These are phyloP conservation scores for Chloris gayana DNA, from an alignment of 176 grass and related monocot species.

Conservation along the genomic window DNA sequence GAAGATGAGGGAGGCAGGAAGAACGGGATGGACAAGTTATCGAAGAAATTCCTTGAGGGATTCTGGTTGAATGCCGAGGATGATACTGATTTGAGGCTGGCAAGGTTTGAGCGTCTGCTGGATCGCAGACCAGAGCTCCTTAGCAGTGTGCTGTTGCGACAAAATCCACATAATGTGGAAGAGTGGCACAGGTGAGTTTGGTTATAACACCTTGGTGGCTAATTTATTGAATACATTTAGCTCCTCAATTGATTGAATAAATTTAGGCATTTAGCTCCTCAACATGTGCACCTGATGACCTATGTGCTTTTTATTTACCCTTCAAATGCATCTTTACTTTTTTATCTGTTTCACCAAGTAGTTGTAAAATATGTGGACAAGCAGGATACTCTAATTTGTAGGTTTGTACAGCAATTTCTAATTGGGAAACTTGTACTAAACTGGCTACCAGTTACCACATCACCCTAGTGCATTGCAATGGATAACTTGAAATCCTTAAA, in stretches of 20 bases:
- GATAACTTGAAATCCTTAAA: not conserved
- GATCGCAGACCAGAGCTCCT: slow-evolving; percentile 78
- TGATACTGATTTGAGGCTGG: slow-evolving; percentile 76
- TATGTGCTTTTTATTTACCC: not conserved
- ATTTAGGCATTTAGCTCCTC: not conserved
- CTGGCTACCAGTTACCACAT: not conserved
- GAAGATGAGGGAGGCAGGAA: slow-evolving; percentile 45
- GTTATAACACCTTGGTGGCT: slow-evolving; percentile 18
- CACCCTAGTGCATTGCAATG: too few relatives aligned
- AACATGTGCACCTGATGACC: not conserved
- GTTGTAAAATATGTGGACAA: not conserved
- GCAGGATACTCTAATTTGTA: not conserved
- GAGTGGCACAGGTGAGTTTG: slow-evolving; percentile 79
- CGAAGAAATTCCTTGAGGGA: slow-evolving; percentile 60
- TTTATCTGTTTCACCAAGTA: not conserved
- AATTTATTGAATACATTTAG: not conserved
- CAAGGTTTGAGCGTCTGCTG: slow-evolving; percentile 71
- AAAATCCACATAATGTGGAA: slow-evolving; percentile 90
- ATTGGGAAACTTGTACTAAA: not conserved
- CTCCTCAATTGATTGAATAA: not conserved
- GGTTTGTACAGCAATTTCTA: not conserved
- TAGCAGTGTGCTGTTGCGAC: slow-evolving; percentile 77
- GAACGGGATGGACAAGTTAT: slow-evolving; percentile 53
- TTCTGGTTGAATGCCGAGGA: slow-evolving; percentile 84
- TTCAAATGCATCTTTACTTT: not conserved